Conservation (phyloP, 306 rosid species). For the Vigna nakashimae region DNA sequence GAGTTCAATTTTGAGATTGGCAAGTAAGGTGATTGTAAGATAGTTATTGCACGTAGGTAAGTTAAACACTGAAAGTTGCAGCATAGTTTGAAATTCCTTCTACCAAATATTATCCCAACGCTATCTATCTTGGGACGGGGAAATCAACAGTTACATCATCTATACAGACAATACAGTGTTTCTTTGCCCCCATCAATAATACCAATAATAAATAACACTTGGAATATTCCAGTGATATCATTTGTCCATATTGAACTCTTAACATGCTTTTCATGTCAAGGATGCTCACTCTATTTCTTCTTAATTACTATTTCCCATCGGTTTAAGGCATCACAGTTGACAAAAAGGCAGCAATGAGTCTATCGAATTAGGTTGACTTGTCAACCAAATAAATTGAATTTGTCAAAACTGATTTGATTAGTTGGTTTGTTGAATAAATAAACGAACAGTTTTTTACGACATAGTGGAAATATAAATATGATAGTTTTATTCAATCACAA, state of each 20-base stretch:
- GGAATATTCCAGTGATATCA: slow-evolving; percentile 18
- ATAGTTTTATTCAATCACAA: no score
- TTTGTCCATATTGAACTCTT: background rate
- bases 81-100: slow-evolving; percentile 38
- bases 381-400: background rate
- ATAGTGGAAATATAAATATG: no score
- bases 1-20: slow-evolving; percentile 14
- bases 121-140: slow-evolving; percentile 13
- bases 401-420: background rate
- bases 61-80: slow-evolving; percentile 16
- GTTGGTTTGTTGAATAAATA: background rate
- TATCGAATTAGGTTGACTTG: background rate
- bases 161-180: slow-evolving; percentile 24
- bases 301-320: no score
- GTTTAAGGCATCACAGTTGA: background rate
- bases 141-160: background rate
- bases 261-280: background rate
- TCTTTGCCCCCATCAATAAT: slow-evolving; percentile 19
- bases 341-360: background rate
- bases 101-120: background rate
- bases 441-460: no score
- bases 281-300: background rate
- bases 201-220: background rate
- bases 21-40: slow-evolving; percentile 4
- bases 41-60: background rate